These are phyloP conservation scores for Trichoderma koningii DNA, from an alignment of 2,329 filamentous ascomycete genomes.

Conservation along the genomic window DNA sequence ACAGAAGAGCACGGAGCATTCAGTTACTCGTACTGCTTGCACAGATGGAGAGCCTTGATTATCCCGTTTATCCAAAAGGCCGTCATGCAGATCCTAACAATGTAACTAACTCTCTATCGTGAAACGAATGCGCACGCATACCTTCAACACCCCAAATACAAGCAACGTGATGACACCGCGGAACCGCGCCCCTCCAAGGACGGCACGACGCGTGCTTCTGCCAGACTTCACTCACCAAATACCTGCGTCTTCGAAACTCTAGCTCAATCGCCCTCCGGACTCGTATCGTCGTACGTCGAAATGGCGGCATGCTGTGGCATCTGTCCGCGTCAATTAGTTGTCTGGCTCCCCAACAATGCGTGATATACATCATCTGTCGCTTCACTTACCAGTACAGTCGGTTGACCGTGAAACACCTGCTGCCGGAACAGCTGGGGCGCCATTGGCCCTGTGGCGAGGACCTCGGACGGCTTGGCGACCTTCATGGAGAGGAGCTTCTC, in stretches of 20 bases:
- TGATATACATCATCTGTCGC: conserved; percentile 42
- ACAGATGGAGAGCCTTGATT: not conserved
- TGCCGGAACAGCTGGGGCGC: conserved; percentile 47
- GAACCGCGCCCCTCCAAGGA: not conserved
- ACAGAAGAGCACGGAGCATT: not conserved
- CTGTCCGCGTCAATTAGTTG: conserved; percentile 37
- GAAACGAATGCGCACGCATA: not conserved
- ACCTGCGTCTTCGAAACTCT: not conserved
- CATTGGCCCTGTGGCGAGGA: conserved; percentile 36
- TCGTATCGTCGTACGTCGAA: conserved; percentile 24
- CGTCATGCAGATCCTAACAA: conserved; percentile 15
- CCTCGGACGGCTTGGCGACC: conserved; percentile 14
- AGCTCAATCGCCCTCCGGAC: conserved; percentile 9
- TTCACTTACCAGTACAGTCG: conserved; percentile 47
- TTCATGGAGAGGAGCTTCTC: conserved; percentile 49
- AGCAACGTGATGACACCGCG: not conserved
- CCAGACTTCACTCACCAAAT: not conserved
- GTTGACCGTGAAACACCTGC: conserved; percentile 47
- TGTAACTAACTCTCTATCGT: conserved; percentile 9
- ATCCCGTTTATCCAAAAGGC: not conserved
- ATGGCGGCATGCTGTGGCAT: conserved; percentile 28
- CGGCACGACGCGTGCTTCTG: not conserved
- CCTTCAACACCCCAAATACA: not conserved
- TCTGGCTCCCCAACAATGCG: conserved; percentile 34
- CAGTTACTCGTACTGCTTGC: not conserved